These are phyloP conservation scores for Solanum hybrid DNA, from an alignment of 305 asterid species.

Conservation along the genomic window DNA sequence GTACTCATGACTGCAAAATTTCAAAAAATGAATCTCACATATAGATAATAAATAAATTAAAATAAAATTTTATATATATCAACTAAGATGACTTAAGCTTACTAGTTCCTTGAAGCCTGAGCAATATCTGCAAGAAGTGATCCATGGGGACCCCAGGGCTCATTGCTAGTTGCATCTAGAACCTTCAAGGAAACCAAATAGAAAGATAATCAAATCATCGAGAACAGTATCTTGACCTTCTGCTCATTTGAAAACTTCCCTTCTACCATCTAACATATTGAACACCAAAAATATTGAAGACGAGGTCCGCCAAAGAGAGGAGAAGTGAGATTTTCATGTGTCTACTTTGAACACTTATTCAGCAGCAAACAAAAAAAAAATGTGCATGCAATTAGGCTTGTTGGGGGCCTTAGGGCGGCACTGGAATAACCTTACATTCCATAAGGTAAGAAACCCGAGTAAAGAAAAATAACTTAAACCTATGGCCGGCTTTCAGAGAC, in stretches of 20 bases:
- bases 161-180: constrained; percentile 97
- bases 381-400: not conserved
- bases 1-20: constrained; percentile 58
- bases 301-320: not conserved
- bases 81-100: constrained; percentile 13
- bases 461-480: not conserved
- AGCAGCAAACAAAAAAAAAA: not conserved
- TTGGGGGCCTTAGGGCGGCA: not conserved
- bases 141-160: constrained; percentile 99
- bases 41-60: not conserved
- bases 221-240: not conserved
- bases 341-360: not conserved
- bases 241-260: not conserved
- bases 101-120: constrained; percentile 86
- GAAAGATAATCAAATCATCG: not conserved
- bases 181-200: constrained; percentile 36
- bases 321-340: not conserved
- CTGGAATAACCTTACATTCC: not conserved
- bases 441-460: not conserved
- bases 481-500: no score
- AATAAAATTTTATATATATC: not conserved
- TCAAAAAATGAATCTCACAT: constrained; percentile 18
- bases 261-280: not conserved
- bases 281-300: not conserved
- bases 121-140: constrained; percentile 93